A percentile compares a stretch with the other conserved stretches of the same genome.
phyloP scores from a whole-genome alignment of 176 grass and related monocot species.

The Tillandsia fasciculata region DNA sequence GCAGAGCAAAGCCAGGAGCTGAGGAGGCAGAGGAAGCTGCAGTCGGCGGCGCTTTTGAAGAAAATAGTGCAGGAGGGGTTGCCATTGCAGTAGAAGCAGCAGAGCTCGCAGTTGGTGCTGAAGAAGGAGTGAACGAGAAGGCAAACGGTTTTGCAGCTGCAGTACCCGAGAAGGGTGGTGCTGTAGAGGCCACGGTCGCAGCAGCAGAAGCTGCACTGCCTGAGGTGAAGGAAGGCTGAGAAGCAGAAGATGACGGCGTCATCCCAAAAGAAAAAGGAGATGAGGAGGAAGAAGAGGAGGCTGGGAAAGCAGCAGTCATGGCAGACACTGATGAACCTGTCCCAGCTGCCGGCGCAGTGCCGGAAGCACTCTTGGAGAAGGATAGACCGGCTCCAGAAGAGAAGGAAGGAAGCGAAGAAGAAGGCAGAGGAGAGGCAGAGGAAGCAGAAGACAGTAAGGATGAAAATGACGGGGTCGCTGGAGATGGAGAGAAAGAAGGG shows the following conservation, averaged over 20 bases:
- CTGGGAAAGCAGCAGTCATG: background rate
- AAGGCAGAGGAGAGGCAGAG: constrained; percentile 21
- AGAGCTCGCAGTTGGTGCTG: constrained; percentile 28
- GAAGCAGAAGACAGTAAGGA: constrained; percentile 30
- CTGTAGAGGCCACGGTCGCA: constrained; percentile 31
- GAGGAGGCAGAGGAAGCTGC: constrained; percentile 24
- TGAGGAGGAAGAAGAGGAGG: constrained; percentile 21
- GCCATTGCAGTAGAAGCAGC: constrained; percentile 14
- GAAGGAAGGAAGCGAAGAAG: constrained; percentile 16
- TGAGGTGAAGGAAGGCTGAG: constrained; percentile 21
- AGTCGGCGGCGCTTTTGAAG: constrained; percentile 18
- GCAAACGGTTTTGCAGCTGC: constrained; percentile 21
- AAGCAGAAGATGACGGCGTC: constrained; percentile 14
- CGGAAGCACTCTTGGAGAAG: constrained; percentile 26
- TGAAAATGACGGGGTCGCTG: constrained; percentile 25
- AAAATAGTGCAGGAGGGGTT: constrained; percentile 43
- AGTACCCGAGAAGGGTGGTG: constrained; percentile 31
- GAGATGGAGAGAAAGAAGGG: constrained; percentile 19
- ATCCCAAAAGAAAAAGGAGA: constrained; percentile 39
- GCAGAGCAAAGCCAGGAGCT: constrained; percentile 33
- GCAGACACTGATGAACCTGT: constrained; percentile 13
- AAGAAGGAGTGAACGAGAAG: constrained; percentile 35
- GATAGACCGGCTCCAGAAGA: constrained; percentile 13
- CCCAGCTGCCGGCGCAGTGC: constrained; percentile 5
- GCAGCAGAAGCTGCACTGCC: constrained; percentile 5